A percentile compares a stretch with the other conserved stretches of the same genome.
These are phyloP conservation scores for Cenchrus fungigraminus DNA, from an alignment of 176 grass and related monocot species.

Conservation along the genomic window DNA sequence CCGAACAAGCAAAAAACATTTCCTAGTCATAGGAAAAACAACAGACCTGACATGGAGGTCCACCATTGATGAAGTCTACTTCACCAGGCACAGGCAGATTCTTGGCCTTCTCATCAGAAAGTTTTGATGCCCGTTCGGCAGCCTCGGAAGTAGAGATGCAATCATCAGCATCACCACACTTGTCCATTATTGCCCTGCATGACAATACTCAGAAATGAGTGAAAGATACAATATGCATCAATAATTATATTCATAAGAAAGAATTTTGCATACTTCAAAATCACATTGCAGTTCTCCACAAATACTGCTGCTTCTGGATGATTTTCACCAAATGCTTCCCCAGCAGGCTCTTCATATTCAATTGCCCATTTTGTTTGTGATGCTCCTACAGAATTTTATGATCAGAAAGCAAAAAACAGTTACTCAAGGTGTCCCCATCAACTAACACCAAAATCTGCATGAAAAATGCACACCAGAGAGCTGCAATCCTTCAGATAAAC, in stretches of 20 bases:
- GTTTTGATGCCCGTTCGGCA: slow-evolving; percentile 49
- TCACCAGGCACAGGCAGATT: slow-evolving; percentile 69
- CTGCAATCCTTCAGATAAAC: slow-evolving; percentile 73
- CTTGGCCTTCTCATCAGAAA: slow-evolving; percentile 56
- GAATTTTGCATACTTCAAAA: slow-evolving; percentile 53
- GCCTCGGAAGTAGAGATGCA: slow-evolving; percentile 62
- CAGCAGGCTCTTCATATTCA: slow-evolving; percentile 82
- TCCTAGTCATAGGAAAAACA: neutral
- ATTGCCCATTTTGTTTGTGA: slow-evolving; percentile 83
- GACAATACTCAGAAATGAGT: slow-evolving; percentile 5
- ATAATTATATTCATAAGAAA: slow-evolving; percentile 1
- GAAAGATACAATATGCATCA: neutral
- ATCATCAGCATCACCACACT: slow-evolving; percentile 70
- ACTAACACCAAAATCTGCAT: slow-evolving; percentile 10
- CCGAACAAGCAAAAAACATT: neutral
- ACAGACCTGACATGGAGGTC: slow-evolving; percentile 78
- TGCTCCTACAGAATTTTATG: slow-evolving; percentile 47
- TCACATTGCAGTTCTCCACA: slow-evolving; percentile 85
- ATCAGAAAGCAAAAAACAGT: slow-evolving; percentile 19
- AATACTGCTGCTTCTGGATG: slow-evolving; percentile 73
- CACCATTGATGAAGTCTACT: slow-evolving; percentile 89
- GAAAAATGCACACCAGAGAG: slow-evolving; percentile 51
- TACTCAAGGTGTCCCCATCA: neutral
- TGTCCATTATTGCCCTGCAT: slow-evolving; percentile 70
- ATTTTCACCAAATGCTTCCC: slow-evolving; percentile 74